A percentile compares a stretch with the other conserved stretches of the same genome.
phyloP scores from a whole-genome alignment of 331 rosid species.

The Acacia pycnantha region DNA sequence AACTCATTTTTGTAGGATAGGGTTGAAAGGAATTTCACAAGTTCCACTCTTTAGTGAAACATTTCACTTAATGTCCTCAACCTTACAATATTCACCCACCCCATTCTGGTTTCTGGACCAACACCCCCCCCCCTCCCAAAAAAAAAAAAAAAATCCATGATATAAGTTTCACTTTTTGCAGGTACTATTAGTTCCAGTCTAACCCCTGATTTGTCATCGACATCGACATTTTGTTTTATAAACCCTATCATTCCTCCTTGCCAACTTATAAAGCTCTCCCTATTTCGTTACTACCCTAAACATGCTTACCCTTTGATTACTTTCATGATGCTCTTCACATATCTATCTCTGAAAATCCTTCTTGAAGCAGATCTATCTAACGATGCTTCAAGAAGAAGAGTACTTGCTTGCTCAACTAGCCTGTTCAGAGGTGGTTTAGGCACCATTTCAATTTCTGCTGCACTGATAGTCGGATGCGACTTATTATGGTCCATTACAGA shows the following conservation, averaged over 20 bases:
- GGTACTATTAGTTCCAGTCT: not conserved
- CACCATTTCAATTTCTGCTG: not conserved
- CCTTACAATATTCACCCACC: not conserved
- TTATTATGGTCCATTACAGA: not conserved
- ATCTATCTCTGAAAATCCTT: not conserved
- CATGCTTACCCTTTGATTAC: not conserved
- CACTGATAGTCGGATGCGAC: not conserved
- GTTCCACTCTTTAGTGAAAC: conserved; percentile 24
- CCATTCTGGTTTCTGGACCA: conserved; percentile 9
- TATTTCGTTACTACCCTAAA: not conserved
- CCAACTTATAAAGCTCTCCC: not conserved
- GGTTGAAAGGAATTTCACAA: not conserved
- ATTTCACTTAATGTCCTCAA: conserved; percentile 3
- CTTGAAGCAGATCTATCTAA: not conserved
- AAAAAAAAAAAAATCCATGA: not conserved
- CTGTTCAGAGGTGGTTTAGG: not conserved
- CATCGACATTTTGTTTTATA: not conserved
- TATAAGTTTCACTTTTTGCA: conserved; percentile 15
- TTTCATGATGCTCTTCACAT: not conserved
- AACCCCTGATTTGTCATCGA: not conserved
- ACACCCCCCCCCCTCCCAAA: not conserved
- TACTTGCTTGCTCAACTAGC: not conserved
- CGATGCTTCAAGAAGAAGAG: not conserved
- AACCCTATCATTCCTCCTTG: not conserved
- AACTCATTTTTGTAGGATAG: not conserved